phyloP scores from a whole-genome alignment of 164 flowering plant species.

The Vitis amurensis region DNA sequence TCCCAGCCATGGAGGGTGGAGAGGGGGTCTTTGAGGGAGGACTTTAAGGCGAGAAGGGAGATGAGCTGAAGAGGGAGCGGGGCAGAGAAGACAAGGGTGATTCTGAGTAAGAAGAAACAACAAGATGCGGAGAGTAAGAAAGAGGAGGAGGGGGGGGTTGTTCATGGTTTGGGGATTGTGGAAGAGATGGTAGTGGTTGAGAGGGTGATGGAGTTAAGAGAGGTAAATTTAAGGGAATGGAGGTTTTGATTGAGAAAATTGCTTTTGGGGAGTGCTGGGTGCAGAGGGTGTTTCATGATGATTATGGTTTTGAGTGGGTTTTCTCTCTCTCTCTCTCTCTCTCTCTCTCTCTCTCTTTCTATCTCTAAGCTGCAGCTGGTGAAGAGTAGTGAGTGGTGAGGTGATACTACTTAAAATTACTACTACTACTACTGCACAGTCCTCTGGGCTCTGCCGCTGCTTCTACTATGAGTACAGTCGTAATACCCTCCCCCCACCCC shows the following conservation, averaged over 20 bases:
- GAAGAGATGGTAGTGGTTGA: conserved; percentile 16
- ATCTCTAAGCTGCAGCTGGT: too few species aligned
- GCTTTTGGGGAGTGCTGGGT: conserved; percentile 76
- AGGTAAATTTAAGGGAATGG: conserved; percentile 61
- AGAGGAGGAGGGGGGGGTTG: conserved; percentile 12
- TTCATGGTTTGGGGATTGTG: conserved; percentile 42
- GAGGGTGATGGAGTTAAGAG: conserved; percentile 26
- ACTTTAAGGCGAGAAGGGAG: conserved; percentile 70
- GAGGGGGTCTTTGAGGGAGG: conserved; percentile 66
- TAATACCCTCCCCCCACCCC: too few species aligned
- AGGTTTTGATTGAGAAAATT: conserved; percentile 36
- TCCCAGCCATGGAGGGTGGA: conserved; percentile 65
- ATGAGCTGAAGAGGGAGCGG: conserved; percentile 41
- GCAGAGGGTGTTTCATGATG: conserved; percentile 72
- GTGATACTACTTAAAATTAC: too few species aligned
- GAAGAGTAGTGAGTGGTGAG: too few species aligned
- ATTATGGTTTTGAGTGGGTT: conserved; percentile 32
- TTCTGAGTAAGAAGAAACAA: conserved; percentile 7
- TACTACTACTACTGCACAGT: too few species aligned
- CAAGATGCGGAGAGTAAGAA: conserved; percentile 12
- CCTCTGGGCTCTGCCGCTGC: too few species aligned
- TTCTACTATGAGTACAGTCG: too few species aligned
- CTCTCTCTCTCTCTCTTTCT: neutral
- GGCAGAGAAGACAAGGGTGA: conserved; percentile 20
- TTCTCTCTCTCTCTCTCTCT: conserved; percentile 10